These are phyloP conservation scores for Sphaerostilbella broomeana DNA, from an alignment of 2,329 filamentous ascomycete genomes.

Conservation along the genomic window DNA sequence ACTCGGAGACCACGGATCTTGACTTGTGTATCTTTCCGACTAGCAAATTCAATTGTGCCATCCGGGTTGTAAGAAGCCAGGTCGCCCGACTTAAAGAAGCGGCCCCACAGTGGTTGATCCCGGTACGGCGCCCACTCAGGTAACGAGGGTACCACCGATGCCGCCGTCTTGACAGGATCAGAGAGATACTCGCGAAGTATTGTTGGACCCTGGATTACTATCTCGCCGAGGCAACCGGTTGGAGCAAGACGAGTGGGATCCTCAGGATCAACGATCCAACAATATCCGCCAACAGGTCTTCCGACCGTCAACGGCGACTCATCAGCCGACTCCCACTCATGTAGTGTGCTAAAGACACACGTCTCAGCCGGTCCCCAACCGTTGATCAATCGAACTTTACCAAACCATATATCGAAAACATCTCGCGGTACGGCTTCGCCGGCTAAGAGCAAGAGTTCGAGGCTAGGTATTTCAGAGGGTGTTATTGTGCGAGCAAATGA, in stretches of 20 bases:
- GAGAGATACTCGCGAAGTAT: slow-evolving; percentile 11
- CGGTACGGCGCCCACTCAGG: slow-evolving; percentile 5
- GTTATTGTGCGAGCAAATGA: slow-evolving; percentile 16
- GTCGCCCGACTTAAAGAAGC: slow-evolving; percentile 10
- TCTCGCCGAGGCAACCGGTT: slow-evolving; percentile 9
- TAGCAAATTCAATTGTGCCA: slow-evolving; percentile 2
- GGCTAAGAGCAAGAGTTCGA: slow-evolving; percentile 10
- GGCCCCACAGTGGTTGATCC: slow-evolving; percentile 1
- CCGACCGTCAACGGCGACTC: slow-evolving; percentile 11
- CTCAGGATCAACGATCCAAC: slow-evolving; percentile 9
- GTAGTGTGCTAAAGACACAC: slow-evolving; percentile 7
- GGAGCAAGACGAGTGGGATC: slow-evolving; percentile 5
- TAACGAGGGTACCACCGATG: slow-evolving; percentile 1
- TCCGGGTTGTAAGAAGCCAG: slow-evolving; percentile 7
- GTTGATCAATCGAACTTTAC: slow-evolving; percentile 7
- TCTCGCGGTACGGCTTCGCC: slow-evolving; percentile 10
- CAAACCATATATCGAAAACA: slow-evolving; percentile 11
- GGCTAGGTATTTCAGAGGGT: slow-evolving; percentile 7
- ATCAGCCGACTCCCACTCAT: slow-evolving; percentile 10
- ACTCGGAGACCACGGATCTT: slow-evolving; percentile 13
- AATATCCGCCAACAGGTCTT: slow-evolving; percentile 5
- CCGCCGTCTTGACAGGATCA: slow-evolving; percentile 7
- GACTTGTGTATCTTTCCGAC: slow-evolving; percentile 12
- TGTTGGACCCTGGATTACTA: slow-evolving; percentile 11
- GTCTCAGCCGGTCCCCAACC: slow-evolving; percentile 13